Evolutionary conservation across 2,329 filamentous ascomycete species (phyloP).

Genomic region (Penicillium hordei): DNA sequence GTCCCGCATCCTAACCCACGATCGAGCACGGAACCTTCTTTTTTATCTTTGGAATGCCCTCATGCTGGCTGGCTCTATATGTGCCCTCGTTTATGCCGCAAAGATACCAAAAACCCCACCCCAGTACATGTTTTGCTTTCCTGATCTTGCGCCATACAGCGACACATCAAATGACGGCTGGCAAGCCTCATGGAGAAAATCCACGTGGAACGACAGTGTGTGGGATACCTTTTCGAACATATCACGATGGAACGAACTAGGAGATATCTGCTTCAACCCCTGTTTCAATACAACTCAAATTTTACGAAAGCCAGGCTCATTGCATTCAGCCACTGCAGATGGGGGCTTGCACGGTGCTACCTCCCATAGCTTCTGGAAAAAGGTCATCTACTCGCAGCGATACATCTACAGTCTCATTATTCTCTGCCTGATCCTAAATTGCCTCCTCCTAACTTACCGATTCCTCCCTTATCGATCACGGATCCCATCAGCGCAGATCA

Average conservation of each 20-base stretch:
- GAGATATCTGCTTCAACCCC: constrained; percentile 35
- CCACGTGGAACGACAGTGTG: constrained; percentile 33
- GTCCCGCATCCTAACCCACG: constrained; percentile 30
- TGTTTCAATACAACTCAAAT: constrained; percentile 34
- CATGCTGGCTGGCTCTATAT: constrained; percentile 34
- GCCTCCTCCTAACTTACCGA: constrained; percentile 24
- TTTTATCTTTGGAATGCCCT: constrained; percentile 34
- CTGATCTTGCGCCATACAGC: constrained; percentile 24
- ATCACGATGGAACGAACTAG: constrained; percentile 20
- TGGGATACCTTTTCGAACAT: constrained; percentile 30
- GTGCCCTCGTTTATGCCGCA: constrained; percentile 28
- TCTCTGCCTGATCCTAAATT: constrained; percentile 27
- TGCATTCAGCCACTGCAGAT: constrained; percentile 19
- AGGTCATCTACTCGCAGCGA: constrained; percentile 23
- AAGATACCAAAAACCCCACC: constrained; percentile 14
- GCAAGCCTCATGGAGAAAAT: constrained; percentile 24
- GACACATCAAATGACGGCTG: constrained; percentile 29
- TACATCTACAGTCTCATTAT: constrained; percentile 34
- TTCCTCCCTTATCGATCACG: constrained; percentile 26
- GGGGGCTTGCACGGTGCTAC: constrained; percentile 6
- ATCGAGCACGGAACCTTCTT: constrained; percentile 29
- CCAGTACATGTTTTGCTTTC: constrained; percentile 37
- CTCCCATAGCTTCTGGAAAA: constrained; percentile 17
- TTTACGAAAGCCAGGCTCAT: constrained; percentile 22
- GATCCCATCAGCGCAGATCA: constrained; percentile 27